Base-by-base conservation (phyloP, 2,329 filamentous ascomycete species). In the Xenoacremonium recifei region DNA sequence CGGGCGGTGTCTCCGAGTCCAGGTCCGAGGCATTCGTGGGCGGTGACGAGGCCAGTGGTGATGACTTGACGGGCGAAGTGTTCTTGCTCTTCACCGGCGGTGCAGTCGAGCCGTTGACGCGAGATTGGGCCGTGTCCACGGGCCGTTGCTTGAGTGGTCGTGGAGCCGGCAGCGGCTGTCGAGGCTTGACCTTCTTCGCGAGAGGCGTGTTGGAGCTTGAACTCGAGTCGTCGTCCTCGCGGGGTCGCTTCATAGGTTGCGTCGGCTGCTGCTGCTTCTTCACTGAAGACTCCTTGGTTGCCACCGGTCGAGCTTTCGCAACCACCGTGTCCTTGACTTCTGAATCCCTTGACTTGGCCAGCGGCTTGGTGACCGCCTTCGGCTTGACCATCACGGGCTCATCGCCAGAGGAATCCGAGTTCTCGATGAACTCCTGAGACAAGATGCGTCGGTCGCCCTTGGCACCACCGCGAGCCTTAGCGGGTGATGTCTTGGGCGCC, bases 1-100 rank as follows among this genome's bases (percentile, higher is more conserved):
- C 52, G 33, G 52, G 48, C 5, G 58, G 47, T 37, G 60, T 49
- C 33, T 67, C 52, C 50, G 73, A 67, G 21, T 82, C 79, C 27
- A 83, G 63, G 43, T 84, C 80, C 2, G 80, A 83, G 1, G 79
- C 81, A 48, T 84, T 84, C 6, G 80, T 83, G 0, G 80, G 80
- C 11, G 80, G 79, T 6, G 80, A 84, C 2, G 79, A 80, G n/a
- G 80, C 80, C 15, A 84, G 66, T 4, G 80, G 81, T 9, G 81
- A 84, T 3, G 81, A 84, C 58, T 84, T 84, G 37, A 70, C 69
- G 1, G 79, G 79, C 6, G 79, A 82, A 0, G 74, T 82, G 47
- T 72, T 67, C 61, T 78, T 78, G 57, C 65, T 68, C 58, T 71
- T 76, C 35, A 66, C 61, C 5, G 73, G 69, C 23, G 9, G 23